These are phyloP conservation scores for Starmerella sirachaensis DNA, from an alignment of 805 yeast genomes.

Conservation along the genomic window DNA sequence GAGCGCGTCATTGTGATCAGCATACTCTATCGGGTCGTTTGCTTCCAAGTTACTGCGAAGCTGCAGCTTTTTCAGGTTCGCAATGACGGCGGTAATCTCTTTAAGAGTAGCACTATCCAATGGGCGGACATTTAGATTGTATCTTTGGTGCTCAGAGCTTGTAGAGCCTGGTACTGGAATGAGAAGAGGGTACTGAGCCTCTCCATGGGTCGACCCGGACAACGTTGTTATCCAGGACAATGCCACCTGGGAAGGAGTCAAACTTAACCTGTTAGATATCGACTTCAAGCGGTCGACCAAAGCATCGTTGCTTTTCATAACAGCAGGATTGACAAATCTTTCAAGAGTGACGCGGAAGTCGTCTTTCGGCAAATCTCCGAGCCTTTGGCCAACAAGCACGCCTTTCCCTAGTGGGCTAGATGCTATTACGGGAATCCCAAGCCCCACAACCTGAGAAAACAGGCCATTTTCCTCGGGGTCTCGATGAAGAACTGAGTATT, in stretches of 20 bases:
- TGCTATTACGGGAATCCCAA: conserved; percentile 55
- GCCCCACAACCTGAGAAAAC: conserved; percentile 44
- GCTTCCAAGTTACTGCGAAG: conserved; percentile 43
- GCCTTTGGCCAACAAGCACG: conserved; percentile 48
- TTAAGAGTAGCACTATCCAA: conserved; percentile 47
- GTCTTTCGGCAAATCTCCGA: conserved; percentile 41
- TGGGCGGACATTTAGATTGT: conserved; percentile 37
- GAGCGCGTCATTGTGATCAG: too few relatives aligned
- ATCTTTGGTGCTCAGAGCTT: conserved; percentile 43
- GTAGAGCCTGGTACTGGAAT: conserved; percentile 76
- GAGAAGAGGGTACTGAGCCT: conserved; percentile 37
- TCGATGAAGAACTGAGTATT: conserved; percentile 55
- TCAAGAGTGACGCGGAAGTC: conserved; percentile 44
- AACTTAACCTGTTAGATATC: conserved; percentile 37
- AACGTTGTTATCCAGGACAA: conserved; percentile 50
- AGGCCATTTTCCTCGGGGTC: conserved; percentile 54
- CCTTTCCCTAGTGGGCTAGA: conserved; percentile 83
- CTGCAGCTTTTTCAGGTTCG: conserved; percentile 40
- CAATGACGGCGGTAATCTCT: conserved; percentile 38
- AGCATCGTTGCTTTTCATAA: conserved; percentile 40
- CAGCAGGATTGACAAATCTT: conserved; percentile 45
- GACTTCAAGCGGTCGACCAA: conserved; percentile 41
- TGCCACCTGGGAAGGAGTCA: conserved; percentile 54
- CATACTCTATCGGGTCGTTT: too few relatives aligned
- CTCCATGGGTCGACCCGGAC: conserved; percentile 17